Percentiles rank a stretch among this genome's conserved stretches.
These are phyloP conservation scores for Glarea lozoyensis DNA, from an alignment of 495 filamentous ascomycete species.

Conservation along the genomic window DNA sequence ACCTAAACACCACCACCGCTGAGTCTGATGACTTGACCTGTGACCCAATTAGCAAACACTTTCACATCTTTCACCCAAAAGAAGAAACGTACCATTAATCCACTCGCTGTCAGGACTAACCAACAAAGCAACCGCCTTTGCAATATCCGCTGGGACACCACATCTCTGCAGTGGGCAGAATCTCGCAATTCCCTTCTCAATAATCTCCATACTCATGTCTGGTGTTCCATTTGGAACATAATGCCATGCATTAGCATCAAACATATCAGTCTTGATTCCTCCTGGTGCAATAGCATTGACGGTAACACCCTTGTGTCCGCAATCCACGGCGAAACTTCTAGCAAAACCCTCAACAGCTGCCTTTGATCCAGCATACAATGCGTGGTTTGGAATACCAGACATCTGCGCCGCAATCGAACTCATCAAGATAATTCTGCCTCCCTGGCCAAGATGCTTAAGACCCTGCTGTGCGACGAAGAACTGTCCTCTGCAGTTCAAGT, in stretches of 20 bases:
- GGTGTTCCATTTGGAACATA: slow-evolving; percentile 46
- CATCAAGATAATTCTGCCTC: slow-evolving; percentile 61
- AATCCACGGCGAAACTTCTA: slow-evolving; percentile 63
- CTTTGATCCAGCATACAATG: slow-evolving; percentile 69
- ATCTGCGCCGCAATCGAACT: slow-evolving; percentile 42
- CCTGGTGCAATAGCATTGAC: slow-evolving; percentile 69
- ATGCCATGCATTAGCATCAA: slow-evolving; percentile 53
- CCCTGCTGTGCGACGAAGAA: slow-evolving; percentile 79
- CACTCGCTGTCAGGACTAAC: slow-evolving; percentile 47
- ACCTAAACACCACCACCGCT: slow-evolving; percentile 16
- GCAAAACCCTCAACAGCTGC: slow-evolving; percentile 73
- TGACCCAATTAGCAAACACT: not conserved
- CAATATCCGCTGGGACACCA: slow-evolving; percentile 49
- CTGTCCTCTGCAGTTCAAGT: slow-evolving; percentile 67
- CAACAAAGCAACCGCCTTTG: slow-evolving; percentile 29
- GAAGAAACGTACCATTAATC: slow-evolving; percentile 40
- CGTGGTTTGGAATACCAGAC: slow-evolving; percentile 58
- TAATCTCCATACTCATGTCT: slow-evolving; percentile 29
- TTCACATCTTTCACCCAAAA: not conserved
- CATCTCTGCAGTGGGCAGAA: slow-evolving; percentile 42
- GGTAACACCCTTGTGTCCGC: slow-evolving; percentile 62
- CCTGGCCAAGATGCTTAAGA: slow-evolving; percentile 55
- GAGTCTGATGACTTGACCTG: slow-evolving; percentile 32
- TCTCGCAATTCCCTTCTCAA: slow-evolving; percentile 32
- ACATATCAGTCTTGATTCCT: slow-evolving; percentile 77